Evolutionary conservation across 257 asterid genomes (phyloP).

Genomic region (Galeopsis tetrahit): DNA sequence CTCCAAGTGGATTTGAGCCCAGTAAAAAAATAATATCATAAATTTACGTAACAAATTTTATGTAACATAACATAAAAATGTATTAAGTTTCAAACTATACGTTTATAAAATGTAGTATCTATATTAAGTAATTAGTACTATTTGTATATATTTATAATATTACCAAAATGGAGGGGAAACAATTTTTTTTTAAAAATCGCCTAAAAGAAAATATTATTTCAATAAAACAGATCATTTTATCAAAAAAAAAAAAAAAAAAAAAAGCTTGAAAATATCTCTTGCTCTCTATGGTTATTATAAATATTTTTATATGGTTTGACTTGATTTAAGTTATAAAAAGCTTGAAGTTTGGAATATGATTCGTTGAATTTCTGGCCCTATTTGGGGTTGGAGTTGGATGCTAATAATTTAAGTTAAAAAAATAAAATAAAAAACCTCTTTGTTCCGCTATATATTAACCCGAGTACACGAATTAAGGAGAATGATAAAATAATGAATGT

Average conservation of each 20-base stretch:
- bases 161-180: too few relatives aligned
- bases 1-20: too few relatives aligned
- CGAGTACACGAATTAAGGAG: too few relatives aligned
- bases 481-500: too few relatives aligned
- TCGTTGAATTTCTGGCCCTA: conserved; percentile 5
- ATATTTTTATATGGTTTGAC: conserved; percentile 7
- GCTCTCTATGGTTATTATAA: not conserved
- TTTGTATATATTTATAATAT: too few relatives aligned
- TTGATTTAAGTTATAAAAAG: conserved; percentile 9
- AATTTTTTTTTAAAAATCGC: too few relatives aligned
- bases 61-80: not conserved
- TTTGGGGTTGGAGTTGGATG: not conserved
- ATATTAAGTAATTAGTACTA: not conserved
- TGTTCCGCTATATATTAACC: too few relatives aligned
- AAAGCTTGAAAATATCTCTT: not conserved
- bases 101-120: not conserved
- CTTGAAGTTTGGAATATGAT: conserved; percentile 12
- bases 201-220: too few relatives aligned
- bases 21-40: too few relatives aligned
- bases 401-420: not conserved
- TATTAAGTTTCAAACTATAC: not conserved
- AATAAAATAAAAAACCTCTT: too few relatives aligned
- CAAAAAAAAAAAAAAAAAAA: too few relatives aligned
- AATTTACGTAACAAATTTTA: not conserved
- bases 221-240: too few relatives aligned